Evolutionary conservation across 257 asterid genomes (phyloP), one percentile per base, ranked within the genome.

Genomic region (Ophiorrhiza pumila): DNA sequence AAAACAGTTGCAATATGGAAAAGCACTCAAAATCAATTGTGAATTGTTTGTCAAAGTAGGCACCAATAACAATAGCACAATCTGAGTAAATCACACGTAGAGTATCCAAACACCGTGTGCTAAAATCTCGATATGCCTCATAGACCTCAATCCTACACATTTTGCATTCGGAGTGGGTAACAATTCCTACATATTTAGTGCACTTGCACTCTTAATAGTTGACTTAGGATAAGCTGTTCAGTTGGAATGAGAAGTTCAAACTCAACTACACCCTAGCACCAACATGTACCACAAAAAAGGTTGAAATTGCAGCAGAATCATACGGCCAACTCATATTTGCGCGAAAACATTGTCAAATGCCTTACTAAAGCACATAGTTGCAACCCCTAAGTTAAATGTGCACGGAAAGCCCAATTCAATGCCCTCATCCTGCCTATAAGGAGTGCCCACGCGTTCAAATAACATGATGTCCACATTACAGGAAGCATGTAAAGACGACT

Each of bases 1-100:
- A 35, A 46, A 61, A 34, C 12, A 61, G 67, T 34, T 61, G 67
- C 67, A 35, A 46, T 45, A 61, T 15, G 67, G 45, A 35, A 61
- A 61, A 34, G 67, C 45, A 61, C 14, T 32, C 67, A 61, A 59
- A 27, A 57, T 12, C 7, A 9, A 25, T 15, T 27, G 12, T 13
- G 22, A 22, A 27, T 29, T 12, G 65, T 13, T 20, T 17, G 0
- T 31, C 34, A 10, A 34, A 61, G 8, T 14, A 1, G 12, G n/a
- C 9, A 32, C 66, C n/a, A 37, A 61, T n/a, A n/a, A n/a, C 15
- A 61, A 61, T 2, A 18, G 66, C 66, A 61, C 10, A 50, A 50
- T 61, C 41, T 13, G 13, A 31, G n/a, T 32, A 9, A 60, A 60
- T 7, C 14, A 59, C 17, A 20, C 20, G 14, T 15, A 46, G 17